A percentile compares a stretch with the other conserved stretches of the same genome.
These are phyloP conservation scores for Lanzia echinophila DNA, from an alignment of 2,329 filamentous ascomycete species.

Conservation along the genomic window DNA sequence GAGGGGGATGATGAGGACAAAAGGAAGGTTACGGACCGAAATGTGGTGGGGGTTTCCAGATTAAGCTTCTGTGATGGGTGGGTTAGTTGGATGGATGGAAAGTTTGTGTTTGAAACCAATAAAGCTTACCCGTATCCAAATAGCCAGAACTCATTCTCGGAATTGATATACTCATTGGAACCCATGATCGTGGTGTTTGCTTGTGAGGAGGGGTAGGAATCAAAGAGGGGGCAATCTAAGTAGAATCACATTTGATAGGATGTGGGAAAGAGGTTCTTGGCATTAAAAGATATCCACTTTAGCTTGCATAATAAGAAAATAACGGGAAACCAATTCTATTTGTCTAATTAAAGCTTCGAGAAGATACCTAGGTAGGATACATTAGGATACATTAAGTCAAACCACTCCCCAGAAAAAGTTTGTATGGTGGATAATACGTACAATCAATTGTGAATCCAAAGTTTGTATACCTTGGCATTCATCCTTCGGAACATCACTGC, in stretches of 20 bases:
- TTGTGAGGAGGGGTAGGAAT: neutral
- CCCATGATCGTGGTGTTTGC: neutral
- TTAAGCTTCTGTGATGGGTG: slow-evolving; percentile 64
- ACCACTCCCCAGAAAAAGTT: neutral
- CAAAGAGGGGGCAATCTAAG: too few species aligned
- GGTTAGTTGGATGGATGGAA: neutral
- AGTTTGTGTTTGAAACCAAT: slow-evolving; percentile 28
- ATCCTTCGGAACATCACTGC: neutral
- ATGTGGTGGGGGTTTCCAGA: slow-evolving; percentile 96
- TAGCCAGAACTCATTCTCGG: slow-evolving; percentile 70
- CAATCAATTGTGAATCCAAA: neutral
- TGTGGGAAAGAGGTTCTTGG: neutral
- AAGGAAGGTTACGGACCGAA: slow-evolving; percentile 59
- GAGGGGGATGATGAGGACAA: too few species aligned
- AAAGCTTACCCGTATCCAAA: slow-evolving; percentile 99
- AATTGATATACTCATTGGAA: neutral
- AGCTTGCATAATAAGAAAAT: too few species aligned
- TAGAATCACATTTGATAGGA: neutral
- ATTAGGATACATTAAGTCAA: too few species aligned
- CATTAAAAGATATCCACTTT: slow-evolving; percentile 1
- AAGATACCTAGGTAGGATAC: too few species aligned
- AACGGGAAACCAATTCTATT: too few species aligned
- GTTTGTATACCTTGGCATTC: slow-evolving; percentile 1
- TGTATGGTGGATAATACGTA: neutral
- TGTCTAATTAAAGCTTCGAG: too few species aligned